phyloP scores from a whole-genome alignment of 805 yeast species.

The Maudiozyma bulderi region DNA sequence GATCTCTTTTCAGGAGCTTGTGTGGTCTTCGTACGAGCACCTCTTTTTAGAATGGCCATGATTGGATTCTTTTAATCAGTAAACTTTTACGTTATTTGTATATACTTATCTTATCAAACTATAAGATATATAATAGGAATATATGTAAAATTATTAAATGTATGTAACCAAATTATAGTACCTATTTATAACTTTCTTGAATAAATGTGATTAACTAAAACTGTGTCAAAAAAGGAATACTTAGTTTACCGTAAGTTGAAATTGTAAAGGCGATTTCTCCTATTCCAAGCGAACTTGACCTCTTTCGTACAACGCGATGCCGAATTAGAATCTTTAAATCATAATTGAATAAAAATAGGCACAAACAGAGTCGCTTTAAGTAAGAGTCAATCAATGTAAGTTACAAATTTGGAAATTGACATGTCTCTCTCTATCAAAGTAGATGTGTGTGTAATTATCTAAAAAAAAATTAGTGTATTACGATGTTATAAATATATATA shows the following conservation, averaged over 20 bases:
- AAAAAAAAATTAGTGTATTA: background rate
- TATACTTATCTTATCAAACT: background rate
- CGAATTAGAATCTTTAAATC: no score
- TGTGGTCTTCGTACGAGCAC: slow-evolving; percentile 48
- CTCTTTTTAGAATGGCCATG: slow-evolving; percentile 75
- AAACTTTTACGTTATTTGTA: background rate
- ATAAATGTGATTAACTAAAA: background rate
- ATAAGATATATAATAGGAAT: background rate
- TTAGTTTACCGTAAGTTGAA: background rate
- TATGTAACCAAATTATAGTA: background rate
- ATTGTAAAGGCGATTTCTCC: background rate
- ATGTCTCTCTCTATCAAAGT: background rate
- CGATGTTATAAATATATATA: background rate
- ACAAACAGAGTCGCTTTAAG: no score
- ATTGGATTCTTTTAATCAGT: background rate
- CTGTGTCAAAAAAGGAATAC: background rate
- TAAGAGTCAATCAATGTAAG: no score
- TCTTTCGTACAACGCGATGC: background rate
- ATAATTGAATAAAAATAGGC: no score
- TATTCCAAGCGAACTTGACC: background rate
- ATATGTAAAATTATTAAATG: background rate
- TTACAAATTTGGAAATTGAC: no score
- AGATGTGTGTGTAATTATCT: background rate
- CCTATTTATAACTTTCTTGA: background rate
- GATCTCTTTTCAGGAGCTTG: slow-evolving; percentile 48